Base-by-base conservation (phyloP, 495 filamentous ascomycete genomes). In the Rhypophila decipiens region DNA sequence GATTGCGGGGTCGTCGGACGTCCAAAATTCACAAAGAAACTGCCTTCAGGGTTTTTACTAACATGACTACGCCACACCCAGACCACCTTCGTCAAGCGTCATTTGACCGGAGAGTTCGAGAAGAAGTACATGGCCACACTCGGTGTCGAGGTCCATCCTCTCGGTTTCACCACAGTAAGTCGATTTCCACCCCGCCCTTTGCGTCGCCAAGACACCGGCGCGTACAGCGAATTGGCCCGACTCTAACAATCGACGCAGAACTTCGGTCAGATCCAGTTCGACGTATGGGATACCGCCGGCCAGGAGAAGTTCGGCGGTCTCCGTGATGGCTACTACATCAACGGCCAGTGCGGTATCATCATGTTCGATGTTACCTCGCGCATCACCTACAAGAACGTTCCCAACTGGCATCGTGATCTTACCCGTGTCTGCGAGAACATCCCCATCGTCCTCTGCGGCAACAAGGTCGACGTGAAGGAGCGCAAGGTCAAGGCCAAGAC, bases 401-500 rank as follows among this genome's bases (percentile, higher is more conserved):
- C 94, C 69, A 97, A 97, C 86, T 99, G 94, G 94, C 94, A 99
- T 72, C 94, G 94, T 79, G 94, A 99, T 59, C 83, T 99, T 59
- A 91, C 96, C 75, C 94, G 94, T 69, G 94, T 99, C 61, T 99
- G 94, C 79, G 94, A 99, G 81, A 95, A 95, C 75, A 91, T 99
- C 67, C 94, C 94, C 55, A 97, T 99, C 67, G 94, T 97, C 57
- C 85, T 99, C 47, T 85, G 79, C 69, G 94, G 94, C 71, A 99
- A 99, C 85, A 99, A 99, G 82, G 94, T 99, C 70, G 94, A 99
- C 60, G 94, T 99, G 53, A 99, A 99, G 84, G 94, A 98, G 83
- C 87, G 94, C 69, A 99, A 99, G 76, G 94, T 99, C 62, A 99
- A 99, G 82, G 94, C 94, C 58, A 99, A 99, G 87, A 94, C 93